Conservation (phyloP, 306 rosid species). For the Neltuma alba region DNA sequence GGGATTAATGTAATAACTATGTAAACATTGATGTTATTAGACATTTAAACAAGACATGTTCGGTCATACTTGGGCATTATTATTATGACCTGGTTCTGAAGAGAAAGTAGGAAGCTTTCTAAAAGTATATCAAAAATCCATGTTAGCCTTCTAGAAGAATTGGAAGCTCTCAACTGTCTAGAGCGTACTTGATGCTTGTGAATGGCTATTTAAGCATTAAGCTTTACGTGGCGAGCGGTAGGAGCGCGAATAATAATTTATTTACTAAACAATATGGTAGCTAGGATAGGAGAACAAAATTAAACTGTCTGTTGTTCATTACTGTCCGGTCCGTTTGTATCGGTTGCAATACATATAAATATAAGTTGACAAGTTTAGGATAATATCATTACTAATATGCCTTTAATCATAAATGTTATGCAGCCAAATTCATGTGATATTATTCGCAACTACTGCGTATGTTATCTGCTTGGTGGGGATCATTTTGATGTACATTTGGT, state of each 20-base stretch:
- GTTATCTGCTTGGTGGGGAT: conserved; percentile 88
- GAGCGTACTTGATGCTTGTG: conserved; percentile 1
- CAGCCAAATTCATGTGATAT: conserved; percentile 91
- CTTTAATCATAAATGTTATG: conserved; percentile 30
- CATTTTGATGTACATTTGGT: conserved; percentile 98
- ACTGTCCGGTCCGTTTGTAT: conserved; percentile 6
- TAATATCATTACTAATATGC: conserved; percentile 16
- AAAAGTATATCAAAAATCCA: background rate
- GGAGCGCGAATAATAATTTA: background rate
- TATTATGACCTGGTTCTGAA: background rate
- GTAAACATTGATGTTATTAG: background rate
- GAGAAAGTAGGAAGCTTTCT: background rate
- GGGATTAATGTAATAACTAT: background rate
- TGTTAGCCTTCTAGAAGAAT: background rate
- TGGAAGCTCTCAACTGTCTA: background rate
- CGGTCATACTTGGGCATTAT: background rate
- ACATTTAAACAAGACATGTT: background rate
- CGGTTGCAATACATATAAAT: conserved; percentile 12
- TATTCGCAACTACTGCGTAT: conserved; percentile 79
- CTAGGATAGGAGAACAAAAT: background rate
- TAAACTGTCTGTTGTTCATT: background rate
- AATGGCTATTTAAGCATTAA: conserved; percentile 25
- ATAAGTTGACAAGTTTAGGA: conserved; percentile 32
- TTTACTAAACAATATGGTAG: background rate
- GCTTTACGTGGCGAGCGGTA: conserved; percentile 5